phyloP scores from a whole-genome alignment of 2,329 filamentous ascomycete genomes.

The Ophiocordyceps sinensis region DNA sequence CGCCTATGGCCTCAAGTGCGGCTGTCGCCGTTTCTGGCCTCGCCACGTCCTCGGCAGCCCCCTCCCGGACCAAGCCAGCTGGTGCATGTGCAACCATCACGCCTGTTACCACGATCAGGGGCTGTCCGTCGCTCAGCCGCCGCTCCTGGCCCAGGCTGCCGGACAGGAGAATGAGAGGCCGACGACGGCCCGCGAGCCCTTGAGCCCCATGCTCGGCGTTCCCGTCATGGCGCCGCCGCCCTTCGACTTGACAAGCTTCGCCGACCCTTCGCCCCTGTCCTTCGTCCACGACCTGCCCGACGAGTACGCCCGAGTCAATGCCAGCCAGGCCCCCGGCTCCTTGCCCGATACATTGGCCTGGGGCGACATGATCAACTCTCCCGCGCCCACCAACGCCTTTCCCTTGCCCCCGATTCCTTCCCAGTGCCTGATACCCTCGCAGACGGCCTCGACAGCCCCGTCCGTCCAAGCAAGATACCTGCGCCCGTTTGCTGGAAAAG shows the following conservation, averaged over 20 bases:
- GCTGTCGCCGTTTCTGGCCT: constrained; percentile 48
- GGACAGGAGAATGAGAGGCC: constrained; percentile 41
- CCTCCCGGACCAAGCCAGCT: constrained; percentile 28
- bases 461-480: constrained; percentile 36
- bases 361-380: constrained; percentile 27
- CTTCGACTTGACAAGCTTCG: constrained; percentile 27
- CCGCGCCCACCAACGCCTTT: constrained; percentile 15
- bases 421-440: constrained; percentile 36
- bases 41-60: constrained; percentile 21
- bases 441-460: constrained; percentile 36
- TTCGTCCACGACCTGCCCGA: constrained; percentile 18
- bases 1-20: constrained; percentile 37
- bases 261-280: constrained; percentile 15
- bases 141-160: constrained; percentile 10
- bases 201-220: constrained; percentile 38
- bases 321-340: constrained; percentile 19
- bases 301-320: constrained; percentile 11
- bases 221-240: constrained; percentile 23
- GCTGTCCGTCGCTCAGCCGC: constrained; percentile 8
- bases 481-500: constrained; percentile 40
- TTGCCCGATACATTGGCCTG: constrained; percentile 43
- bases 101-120: constrained; percentile 45
- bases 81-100: constrained; percentile 50
- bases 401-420: constrained; percentile 30
- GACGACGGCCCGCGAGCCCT: constrained; percentile 29